A percentile compares a stretch with the other conserved stretches of the same genome.
These are phyloP conservation scores for Lasiodiplodia sp. DNA, from an alignment of 2,329 filamentous ascomycete species.

Conservation along the genomic window DNA sequence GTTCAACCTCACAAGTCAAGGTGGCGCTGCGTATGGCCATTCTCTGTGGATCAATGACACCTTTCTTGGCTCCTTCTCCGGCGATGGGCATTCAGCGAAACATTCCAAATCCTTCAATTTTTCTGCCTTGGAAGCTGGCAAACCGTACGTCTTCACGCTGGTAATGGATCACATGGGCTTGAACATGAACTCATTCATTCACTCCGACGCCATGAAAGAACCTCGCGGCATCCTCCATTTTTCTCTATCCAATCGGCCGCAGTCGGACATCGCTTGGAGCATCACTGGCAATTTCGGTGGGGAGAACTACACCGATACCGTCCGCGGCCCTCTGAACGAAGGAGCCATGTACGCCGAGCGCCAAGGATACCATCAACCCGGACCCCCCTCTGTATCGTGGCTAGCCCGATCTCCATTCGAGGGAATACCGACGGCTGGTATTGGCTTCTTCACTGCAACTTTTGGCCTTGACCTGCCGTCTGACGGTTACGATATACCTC, in stretches of 20 bases:
- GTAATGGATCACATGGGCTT: conserved; percentile 77
- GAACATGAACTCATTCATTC: conserved; percentile 68
- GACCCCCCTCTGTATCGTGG: conserved; percentile 47
- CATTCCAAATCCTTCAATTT: conserved; percentile 65
- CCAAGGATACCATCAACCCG: conserved; percentile 67
- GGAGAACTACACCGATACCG: conserved; percentile 66
- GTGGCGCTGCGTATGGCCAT: conserved; percentile 71
- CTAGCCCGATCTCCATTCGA: conserved; percentile 53
- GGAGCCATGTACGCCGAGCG: conserved; percentile 70
- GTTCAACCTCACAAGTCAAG: conserved; percentile 67
- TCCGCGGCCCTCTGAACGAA: conserved; percentile 71
- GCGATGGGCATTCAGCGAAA: conserved; percentile 58
- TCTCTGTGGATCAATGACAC: conserved; percentile 71
- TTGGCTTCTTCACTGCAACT: conserved; percentile 61
- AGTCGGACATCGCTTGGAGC: conserved; percentile 66
- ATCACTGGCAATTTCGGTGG: conserved; percentile 73
- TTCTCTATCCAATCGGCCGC: conserved; percentile 55
- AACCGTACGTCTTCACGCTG: conserved; percentile 67
- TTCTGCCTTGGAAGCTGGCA: conserved; percentile 28
- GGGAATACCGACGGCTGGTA: conserved; percentile 60
- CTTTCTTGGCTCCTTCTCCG: conserved; percentile 70
- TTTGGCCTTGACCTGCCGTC: conserved; percentile 63
- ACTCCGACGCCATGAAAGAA: conserved; percentile 63
- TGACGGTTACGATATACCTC: conserved; percentile 67
- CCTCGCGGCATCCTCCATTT: conserved; percentile 70